These are phyloP conservation scores for Lichtheimia ornata DNA, from an alignment of 371 early-diverging fungal species.

Conservation along the genomic window DNA sequence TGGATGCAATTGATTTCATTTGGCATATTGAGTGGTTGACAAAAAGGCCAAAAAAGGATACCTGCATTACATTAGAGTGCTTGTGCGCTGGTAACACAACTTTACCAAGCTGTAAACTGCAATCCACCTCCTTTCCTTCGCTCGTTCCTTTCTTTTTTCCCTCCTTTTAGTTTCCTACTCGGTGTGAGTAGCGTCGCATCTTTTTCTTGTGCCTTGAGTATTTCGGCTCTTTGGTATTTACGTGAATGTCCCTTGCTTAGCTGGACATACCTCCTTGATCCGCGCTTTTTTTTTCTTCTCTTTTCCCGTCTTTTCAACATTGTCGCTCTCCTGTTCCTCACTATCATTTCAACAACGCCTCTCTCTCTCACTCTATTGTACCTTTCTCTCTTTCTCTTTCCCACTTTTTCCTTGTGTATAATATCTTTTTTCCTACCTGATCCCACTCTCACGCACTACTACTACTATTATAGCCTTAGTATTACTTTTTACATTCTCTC, in stretches of 20 bases:
- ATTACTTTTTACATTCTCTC: conserved; percentile 1
- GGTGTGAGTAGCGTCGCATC: not conserved
- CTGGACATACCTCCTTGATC: conserved; percentile 8
- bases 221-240: conserved; percentile 9
- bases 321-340: conserved; percentile 2
- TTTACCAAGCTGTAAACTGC: not conserved
- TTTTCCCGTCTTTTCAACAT: conserved; percentile 2
- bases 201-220: not conserved
- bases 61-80: no score
- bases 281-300: conserved; percentile 18
- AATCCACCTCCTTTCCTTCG: conserved; percentile 2
- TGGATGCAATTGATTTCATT: no score
- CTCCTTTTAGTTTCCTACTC: not conserved
- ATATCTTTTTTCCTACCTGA: conserved; percentile 5
- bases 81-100: conserved; percentile 5
- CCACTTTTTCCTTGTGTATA: conserved; percentile 5
- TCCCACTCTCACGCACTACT: conserved; percentile 6
- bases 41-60: no score
- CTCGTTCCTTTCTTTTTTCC: conserved; percentile 8
- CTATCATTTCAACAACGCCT: not conserved
- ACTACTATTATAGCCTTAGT: conserved; percentile 6
- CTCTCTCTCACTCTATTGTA: conserved; percentile 3
- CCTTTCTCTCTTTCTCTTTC: conserved; percentile 5
- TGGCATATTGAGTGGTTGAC: no score
- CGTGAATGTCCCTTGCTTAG: conserved; percentile 4